These are phyloP conservation scores for Nicotiana otophora DNA, from an alignment of 257 asterid genomes.

Conservation along the genomic window DNA sequence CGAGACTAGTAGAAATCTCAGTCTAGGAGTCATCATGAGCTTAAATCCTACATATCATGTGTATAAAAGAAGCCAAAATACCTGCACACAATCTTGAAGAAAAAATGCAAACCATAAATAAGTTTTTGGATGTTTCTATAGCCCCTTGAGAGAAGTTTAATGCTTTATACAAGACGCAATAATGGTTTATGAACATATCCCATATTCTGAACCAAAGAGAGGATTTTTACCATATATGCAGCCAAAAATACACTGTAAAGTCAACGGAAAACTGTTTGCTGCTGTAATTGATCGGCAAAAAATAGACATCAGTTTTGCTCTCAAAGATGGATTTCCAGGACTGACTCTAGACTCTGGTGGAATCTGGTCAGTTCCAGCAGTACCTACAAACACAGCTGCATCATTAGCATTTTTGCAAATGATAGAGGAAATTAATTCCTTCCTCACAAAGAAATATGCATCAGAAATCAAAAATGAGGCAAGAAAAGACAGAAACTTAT, in stretches of 20 bases:
- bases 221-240: slow-evolving; percentile 64
- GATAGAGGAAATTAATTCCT: not conserved
- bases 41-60: not conserved
- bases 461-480: not conserved
- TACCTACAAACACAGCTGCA: slow-evolving; percentile 47
- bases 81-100: not conserved
- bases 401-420: not conserved
- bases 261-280: slow-evolving; percentile 87
- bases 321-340: slow-evolving; percentile 63
- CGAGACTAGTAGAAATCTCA: not conserved
- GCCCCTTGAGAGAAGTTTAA: not conserved
- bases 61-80: not conserved
- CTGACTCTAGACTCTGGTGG: slow-evolving; percentile 64
- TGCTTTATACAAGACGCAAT: not conserved
- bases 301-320: slow-evolving; percentile 71
- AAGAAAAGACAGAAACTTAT: not conserved
- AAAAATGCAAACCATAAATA: not conserved
- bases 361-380: slow-evolving; percentile 45
- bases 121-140: not conserved
- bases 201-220: not conserved
- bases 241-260: slow-evolving; percentile 92
- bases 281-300: slow-evolving; percentile 92
- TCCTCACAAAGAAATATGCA: not conserved
- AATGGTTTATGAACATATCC: not conserved
- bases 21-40: not conserved